These are phyloP conservation scores for Chlorella sp. DNA, from an alignment of 139 green algal species.

Conservation along the genomic window DNA sequence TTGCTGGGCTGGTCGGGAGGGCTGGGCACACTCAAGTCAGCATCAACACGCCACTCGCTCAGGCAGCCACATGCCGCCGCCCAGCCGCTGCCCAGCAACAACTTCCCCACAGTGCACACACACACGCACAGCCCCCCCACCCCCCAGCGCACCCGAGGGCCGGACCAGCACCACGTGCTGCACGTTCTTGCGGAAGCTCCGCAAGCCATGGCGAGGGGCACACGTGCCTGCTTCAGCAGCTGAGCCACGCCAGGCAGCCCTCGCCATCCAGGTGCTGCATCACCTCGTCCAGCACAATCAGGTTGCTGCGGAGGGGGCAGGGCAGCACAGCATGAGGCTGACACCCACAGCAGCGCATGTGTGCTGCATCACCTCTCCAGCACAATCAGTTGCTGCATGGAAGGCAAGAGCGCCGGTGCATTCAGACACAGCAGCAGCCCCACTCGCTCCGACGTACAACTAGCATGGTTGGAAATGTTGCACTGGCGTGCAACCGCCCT, in stretches of 20 bases:
- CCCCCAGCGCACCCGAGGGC: slow-evolving; percentile 48
- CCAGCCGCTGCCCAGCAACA: no score
- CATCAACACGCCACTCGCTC: neutral
- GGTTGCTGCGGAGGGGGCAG: slow-evolving; percentile 60
- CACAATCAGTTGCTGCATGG: neutral
- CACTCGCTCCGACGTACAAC: no score
- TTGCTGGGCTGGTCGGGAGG: no score
- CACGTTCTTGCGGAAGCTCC: slow-evolving; percentile 87
- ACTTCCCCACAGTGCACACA: neutral
- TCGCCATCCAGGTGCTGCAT: slow-evolving; percentile 88
- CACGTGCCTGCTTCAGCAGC: slow-evolving; percentile 61
- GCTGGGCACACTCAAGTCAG: no score
- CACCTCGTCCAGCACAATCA: slow-evolving; percentile 91
- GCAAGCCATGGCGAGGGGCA: no score
- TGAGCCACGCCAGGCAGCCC: slow-evolving; percentile 70
- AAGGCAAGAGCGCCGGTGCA: neutral
- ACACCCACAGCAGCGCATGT: no score
- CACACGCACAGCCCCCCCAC: no score
- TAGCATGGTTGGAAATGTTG: neutral
- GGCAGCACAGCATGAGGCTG: no score
- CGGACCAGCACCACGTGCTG: slow-evolving; percentile 80
- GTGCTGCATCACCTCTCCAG: no score
- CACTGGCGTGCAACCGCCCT: no score
- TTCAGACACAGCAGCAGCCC: no score
- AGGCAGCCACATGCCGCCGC: no score